Percentiles rank a stretch among this genome's conserved stretches.
Conservation (phyloP, 345 rosid genomes). For the Combretum micranthum region DNA sequence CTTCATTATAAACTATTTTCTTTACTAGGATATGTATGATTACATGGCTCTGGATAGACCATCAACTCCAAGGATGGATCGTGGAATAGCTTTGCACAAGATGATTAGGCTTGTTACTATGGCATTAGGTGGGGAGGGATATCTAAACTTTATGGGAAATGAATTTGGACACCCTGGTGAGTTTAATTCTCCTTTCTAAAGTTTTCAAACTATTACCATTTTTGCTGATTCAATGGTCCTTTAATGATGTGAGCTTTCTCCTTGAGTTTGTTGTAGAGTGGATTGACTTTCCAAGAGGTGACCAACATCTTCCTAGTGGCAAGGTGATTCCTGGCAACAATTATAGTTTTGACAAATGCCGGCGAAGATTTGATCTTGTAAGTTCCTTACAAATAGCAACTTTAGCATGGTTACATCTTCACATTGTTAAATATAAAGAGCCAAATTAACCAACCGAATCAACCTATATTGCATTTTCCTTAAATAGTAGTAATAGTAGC, state of each 20-base stretch:
- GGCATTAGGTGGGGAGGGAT: constrained; percentile 98
- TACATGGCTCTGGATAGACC: constrained; percentile 88
- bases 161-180: constrained; percentile 99
- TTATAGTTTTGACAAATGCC: constrained; percentile 78
- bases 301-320: constrained; percentile 75
- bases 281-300: constrained; percentile 95
- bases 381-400: constrained; percentile 16
- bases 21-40: constrained; percentile 88
- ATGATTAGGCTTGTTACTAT: constrained; percentile 91
- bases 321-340: constrained; percentile 60
- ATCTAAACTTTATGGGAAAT: constrained; percentile 97
- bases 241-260: constrained; percentile 5
- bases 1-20: neutral
- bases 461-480: constrained; percentile 2
- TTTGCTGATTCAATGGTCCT: constrained; percentile 2
- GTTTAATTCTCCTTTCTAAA: neutral
- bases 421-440: too few species aligned
- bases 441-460: too few species aligned
- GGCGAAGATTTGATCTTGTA: constrained; percentile 93
- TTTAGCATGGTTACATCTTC: neutral
- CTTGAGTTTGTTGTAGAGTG: constrained; percentile 49
- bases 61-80: constrained; percentile 71
- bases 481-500: neutral
- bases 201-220: constrained; percentile 3
- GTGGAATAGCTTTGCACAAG: constrained; percentile 96